Percentiles rank a stretch among this genome's conserved stretches.
Evolutionary conservation across 2,329 filamentous ascomycete species (phyloP).

Genomic region (Sporothrix mexicana): DNA sequence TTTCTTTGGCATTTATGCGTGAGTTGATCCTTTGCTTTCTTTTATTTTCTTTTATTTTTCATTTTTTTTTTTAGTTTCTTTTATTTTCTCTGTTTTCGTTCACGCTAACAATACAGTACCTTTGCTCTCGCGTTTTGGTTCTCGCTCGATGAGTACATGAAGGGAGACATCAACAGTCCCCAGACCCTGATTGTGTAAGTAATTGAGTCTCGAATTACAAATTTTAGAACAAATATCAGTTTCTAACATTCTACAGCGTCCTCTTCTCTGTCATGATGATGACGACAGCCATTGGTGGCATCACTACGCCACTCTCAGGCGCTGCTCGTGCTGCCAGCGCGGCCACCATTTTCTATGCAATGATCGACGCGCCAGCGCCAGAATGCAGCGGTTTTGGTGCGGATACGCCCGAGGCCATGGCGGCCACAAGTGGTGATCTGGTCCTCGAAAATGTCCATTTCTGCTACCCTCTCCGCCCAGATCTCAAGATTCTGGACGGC

Average conservation of each 20-base stretch:
- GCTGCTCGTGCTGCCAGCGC: slow-evolving; percentile 61
- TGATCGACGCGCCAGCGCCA: slow-evolving; percentile 53
- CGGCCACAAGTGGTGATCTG: slow-evolving; percentile 54
- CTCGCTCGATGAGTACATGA: slow-evolving; percentile 58
- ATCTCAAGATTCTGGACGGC: slow-evolving; percentile 55
- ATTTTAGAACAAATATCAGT: too few species aligned
- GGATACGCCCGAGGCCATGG: slow-evolving; percentile 52
- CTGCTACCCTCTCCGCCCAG: slow-evolving; percentile 63
- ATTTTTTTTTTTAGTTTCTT: neutral
- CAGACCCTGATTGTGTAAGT: slow-evolving; percentile 55
- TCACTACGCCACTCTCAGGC: slow-evolving; percentile 62
- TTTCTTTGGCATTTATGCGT: slow-evolving; percentile 44
- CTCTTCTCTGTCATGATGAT: slow-evolving; percentile 65
- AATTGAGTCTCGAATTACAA: neutral
- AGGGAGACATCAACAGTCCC: slow-evolving; percentile 54
- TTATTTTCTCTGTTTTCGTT: too few species aligned
- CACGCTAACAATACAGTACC: slow-evolving; percentile 34
- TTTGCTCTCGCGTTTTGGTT: slow-evolving; percentile 69
- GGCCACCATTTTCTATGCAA: slow-evolving; percentile 61
- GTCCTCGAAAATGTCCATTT: slow-evolving; percentile 68
- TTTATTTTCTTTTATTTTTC: neutral
- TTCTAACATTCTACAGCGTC: slow-evolving; percentile 43
- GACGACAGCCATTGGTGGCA: slow-evolving; percentile 60
- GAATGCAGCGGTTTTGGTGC: slow-evolving; percentile 46
- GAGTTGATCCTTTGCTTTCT: neutral